Percentiles rank a stretch among this genome's conserved stretches.
These are phyloP conservation scores for Suillus alpinus DNA, from an alignment of 768 basidiomycete genomes.

Conservation along the genomic window DNA sequence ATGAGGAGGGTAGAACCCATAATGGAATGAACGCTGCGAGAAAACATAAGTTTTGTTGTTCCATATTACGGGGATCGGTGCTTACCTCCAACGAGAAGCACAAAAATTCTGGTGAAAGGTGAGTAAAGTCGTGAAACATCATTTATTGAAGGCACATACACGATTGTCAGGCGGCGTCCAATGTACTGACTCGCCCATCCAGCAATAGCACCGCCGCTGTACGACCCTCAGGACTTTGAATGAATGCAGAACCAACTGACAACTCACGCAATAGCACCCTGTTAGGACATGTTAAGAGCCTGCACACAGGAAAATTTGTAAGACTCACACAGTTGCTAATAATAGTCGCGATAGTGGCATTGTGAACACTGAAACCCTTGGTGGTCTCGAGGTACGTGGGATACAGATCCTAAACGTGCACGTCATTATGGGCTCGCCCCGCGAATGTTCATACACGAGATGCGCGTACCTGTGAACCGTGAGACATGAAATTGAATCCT, in stretches of 20 bases:
- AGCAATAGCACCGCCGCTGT: conserved; percentile 66
- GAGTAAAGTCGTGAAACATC: not conserved
- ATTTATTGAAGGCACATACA: conserved; percentile 25
- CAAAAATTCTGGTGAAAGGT: conserved; percentile 42
- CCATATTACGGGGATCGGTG: not conserved
- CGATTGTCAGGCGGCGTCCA: conserved; percentile 81
- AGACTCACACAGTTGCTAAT: conserved; percentile 65
- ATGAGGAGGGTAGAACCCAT: conserved; percentile 78
- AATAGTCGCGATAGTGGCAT: conserved; percentile 75
- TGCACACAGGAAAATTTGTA: not conserved
- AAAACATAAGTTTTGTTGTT: conserved; percentile 4
- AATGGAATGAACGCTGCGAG: conserved; percentile 59
- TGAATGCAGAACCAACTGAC: conserved; percentile 10
- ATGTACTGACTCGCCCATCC: conserved; percentile 72
- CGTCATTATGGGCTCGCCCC: not conserved
- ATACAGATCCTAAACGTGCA: conserved; percentile 61
- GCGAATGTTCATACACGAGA: not conserved
- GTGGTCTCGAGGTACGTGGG: conserved; percentile 68
- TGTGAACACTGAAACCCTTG: conserved; percentile 56
- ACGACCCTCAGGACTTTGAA: not conserved
- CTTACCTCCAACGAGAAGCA: conserved; percentile 48
- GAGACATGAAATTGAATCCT: conserved; percentile 79
- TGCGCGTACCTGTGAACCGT: conserved; percentile 57
- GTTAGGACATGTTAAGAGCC: not conserved
- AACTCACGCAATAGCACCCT: conserved; percentile 46